Conservation (phyloP, 495 filamentous ascomycete genomes). For the Penicillium waksmanii region DNA sequence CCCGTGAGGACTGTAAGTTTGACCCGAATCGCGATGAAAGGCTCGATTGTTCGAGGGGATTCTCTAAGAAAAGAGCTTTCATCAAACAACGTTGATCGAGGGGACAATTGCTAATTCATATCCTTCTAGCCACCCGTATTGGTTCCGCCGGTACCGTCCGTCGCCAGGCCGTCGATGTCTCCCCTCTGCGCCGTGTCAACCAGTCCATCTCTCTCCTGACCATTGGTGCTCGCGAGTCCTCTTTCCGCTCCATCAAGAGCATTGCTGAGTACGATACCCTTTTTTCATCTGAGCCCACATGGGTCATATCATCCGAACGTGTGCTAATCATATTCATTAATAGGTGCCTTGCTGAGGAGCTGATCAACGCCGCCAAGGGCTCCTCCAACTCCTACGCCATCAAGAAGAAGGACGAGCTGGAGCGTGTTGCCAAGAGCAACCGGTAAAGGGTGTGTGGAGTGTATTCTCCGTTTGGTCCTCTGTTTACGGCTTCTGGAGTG, state of each 20-base stretch:
- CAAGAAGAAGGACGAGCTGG: conserved; percentile 99
- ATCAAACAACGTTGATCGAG: neutral
- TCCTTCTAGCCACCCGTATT: conserved; percentile 78
- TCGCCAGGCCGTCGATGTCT: conserved; percentile 98
- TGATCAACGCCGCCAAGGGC: conserved; percentile 99
- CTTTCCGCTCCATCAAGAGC: conserved; percentile 99
- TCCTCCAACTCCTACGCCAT: conserved; percentile 99
- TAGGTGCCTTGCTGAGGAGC: conserved; percentile 86
- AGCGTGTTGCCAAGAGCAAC: conserved; percentile 99
- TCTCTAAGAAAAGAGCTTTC: neutral
- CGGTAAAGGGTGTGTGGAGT: conserved; percentile 69
- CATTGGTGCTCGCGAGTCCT: conserved; percentile 93
- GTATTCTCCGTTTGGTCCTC: conserved; percentile 53
- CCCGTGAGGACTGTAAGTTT: conserved; percentile 81
- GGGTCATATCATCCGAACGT: neutral
- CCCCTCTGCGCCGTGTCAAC: conserved; percentile 98
- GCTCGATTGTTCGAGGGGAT: neutral
- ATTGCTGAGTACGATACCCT: conserved; percentile 72
- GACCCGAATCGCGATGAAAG: neutral
- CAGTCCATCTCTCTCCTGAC: conserved; percentile 92
- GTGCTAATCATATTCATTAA: neutral
- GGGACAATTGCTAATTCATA: neutral
- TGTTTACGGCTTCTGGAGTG: conserved; percentile 52
- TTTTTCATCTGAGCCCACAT: neutral
- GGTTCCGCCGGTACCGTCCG: conserved; percentile 98